Conservation (phyloP, 305 asterid species). For the Stenogyne calaminthoides region DNA sequence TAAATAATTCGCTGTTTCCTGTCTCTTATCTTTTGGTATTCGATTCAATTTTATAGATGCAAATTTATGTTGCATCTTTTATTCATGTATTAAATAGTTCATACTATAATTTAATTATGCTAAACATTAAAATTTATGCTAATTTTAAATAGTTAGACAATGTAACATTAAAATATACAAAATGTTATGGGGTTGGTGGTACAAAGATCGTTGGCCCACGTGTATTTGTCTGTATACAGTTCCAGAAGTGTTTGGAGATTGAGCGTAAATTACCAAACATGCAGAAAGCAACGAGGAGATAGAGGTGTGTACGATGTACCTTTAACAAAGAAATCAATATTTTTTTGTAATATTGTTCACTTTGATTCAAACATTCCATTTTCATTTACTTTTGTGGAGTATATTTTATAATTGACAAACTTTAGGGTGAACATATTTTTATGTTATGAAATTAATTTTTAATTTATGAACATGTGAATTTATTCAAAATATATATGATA, state of each 20-base stretch:
- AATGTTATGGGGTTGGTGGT: background rate
- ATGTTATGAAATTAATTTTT: too few relatives aligned
- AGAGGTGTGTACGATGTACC: conserved; percentile 43
- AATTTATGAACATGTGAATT: too few relatives aligned
- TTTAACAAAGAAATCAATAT: conserved; percentile 19
- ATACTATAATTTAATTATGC: too few relatives aligned
- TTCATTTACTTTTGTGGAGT: too few relatives aligned
- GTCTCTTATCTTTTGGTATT: background rate
- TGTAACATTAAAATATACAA: background rate
- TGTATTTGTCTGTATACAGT: conserved; percentile 42
- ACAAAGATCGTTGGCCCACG: conserved; percentile 43
- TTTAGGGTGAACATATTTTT: too few relatives aligned
- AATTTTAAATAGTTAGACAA: background rate
- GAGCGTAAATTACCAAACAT: conserved; percentile 23
- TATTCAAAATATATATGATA: too few relatives aligned
- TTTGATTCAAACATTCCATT: background rate
- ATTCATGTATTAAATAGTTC: too few relatives aligned
- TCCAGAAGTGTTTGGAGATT: conserved; percentile 22
- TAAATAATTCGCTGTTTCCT: background rate
- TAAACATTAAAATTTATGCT: too few relatives aligned
- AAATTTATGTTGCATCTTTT: background rate
- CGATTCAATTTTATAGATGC: background rate
- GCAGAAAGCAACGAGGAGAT: conserved; percentile 30
- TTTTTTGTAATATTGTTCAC: background rate
- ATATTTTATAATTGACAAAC: too few relatives aligned